A percentile compares a stretch with the other conserved stretches of the same genome.
Conservation (phyloP, 2,329 filamentous ascomycete genomes). For the Neocatenulostroma microsporum region DNA sequence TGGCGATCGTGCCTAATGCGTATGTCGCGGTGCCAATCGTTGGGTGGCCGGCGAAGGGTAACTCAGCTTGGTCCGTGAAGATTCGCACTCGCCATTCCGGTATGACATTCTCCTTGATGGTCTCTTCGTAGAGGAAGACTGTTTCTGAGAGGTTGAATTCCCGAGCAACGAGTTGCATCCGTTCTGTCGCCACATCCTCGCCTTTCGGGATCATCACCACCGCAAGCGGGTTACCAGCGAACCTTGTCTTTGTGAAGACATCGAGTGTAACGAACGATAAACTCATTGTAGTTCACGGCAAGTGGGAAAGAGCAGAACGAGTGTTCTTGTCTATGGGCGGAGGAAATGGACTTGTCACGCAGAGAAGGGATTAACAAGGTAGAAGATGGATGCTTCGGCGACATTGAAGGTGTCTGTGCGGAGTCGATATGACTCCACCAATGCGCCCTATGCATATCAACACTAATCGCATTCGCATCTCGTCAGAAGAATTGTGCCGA, state of each 20-base stretch:
- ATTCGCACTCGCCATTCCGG: conserved; percentile 45
- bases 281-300: too few relatives aligned
- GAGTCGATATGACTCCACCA: too few relatives aligned
- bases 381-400: too few relatives aligned
- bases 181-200: conserved; percentile 35
- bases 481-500: too few relatives aligned
- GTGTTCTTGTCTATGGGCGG: too few relatives aligned
- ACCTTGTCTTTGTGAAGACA: conserved; percentile 44
- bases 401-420: too few relatives aligned
- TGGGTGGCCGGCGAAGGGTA: conserved; percentile 52
- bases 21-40: conserved; percentile 50
- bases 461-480: too few relatives aligned
- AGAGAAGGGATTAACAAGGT: too few relatives aligned
- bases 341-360: too few relatives aligned
- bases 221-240: conserved; percentile 49
- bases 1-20: conserved; percentile 30
- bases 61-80: conserved; percentile 44
- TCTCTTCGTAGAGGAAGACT: conserved; percentile 43
- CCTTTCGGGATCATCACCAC: conserved; percentile 42
- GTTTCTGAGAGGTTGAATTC: conserved; percentile 55
- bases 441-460: too few relatives aligned
- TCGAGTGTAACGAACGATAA: conserved; percentile 31
- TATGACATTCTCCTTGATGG: conserved; percentile 12
- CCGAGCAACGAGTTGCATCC: conserved; percentile 47
- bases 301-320: too few relatives aligned